phyloP scores from a whole-genome alignment of 2,329 filamentous ascomycete species.

The Hymenoscyphus scutula region DNA sequence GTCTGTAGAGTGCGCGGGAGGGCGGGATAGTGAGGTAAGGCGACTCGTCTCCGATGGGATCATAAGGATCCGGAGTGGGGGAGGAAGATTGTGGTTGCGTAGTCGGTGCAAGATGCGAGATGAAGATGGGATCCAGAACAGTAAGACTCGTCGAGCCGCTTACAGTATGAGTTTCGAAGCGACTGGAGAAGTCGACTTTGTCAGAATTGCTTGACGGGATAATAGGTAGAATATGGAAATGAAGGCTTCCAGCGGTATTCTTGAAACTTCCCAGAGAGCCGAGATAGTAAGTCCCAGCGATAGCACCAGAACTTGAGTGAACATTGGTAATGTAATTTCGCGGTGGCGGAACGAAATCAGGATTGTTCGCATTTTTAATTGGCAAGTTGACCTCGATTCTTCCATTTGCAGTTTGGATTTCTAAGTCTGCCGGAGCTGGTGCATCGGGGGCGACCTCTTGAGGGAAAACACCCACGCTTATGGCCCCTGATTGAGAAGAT shows the following conservation, averaged over 20 bases:
- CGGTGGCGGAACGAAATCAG: conserved; percentile 23
- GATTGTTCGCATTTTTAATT: conserved; percentile 14
- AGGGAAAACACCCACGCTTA: conserved; percentile 26
- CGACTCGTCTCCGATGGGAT: conserved; percentile 21
- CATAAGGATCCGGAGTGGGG: conserved; percentile 9
- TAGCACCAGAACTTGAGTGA: conserved; percentile 27
- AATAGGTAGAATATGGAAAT: conserved; percentile 27
- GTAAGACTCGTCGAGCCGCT: conserved; percentile 27
- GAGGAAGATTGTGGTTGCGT: conserved; percentile 8
- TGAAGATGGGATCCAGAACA: conserved; percentile 30
- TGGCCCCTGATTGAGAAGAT: conserved; percentile 27
- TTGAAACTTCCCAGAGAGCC: conserved; percentile 27
- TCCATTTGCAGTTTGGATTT: conserved; percentile 29
- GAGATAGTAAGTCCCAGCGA: conserved; percentile 30
- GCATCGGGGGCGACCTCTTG: conserved; percentile 22
- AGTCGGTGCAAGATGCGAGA: conserved; percentile 18
- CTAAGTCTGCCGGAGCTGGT: conserved; percentile 29
- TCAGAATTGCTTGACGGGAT: conserved; percentile 17
- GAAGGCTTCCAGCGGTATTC: conserved; percentile 25
- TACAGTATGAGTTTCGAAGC: conserved; percentile 29
- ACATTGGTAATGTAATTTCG: conserved; percentile 34
- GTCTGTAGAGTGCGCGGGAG: not conserved
- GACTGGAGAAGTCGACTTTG: conserved; percentile 11
- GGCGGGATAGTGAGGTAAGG: conserved; percentile 23
- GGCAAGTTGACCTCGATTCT: conserved; percentile 27